Conservation (phyloP, 73 alveolate genomes). For the Paramecium tetraurelia region DNA sequence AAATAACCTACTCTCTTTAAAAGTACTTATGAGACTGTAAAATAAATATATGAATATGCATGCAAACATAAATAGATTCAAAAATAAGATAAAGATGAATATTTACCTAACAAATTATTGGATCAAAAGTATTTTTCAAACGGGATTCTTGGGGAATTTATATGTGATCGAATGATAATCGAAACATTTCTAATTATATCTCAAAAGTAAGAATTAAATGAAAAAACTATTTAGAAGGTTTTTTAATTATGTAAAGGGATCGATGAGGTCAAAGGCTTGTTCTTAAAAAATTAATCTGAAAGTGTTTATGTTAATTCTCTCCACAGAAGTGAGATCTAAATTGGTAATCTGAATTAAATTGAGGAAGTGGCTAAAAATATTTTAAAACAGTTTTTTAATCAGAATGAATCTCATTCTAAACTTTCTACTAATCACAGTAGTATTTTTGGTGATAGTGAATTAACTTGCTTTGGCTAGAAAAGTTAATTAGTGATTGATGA, state of each 20-base stretch:
- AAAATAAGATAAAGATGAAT: not conserved
- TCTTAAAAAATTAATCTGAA: not conserved
- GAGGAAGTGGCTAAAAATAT: not conserved
- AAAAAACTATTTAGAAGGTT: not conserved
- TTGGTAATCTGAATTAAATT: not conserved
- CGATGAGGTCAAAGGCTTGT: not conserved
- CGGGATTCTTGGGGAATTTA: not conserved
- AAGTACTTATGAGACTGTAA: not conserved
- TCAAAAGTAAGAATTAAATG: not conserved
- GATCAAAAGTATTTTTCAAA: not conserved
- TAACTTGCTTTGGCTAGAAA: not conserved
- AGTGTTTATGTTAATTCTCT: not conserved
- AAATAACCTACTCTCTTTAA: not conserved
- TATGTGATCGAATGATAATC: not conserved
- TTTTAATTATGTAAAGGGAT: not conserved
- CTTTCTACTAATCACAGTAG: not conserved
- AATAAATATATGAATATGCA: not conserved
- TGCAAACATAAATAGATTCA: not conserved
- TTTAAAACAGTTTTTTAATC: not conserved
- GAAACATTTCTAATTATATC: not conserved
- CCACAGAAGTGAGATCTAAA: not conserved
- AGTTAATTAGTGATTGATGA: not conserved
- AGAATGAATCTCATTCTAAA: not conserved
- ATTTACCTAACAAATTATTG: not conserved
- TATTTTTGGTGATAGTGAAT: not conserved